Base-by-base conservation (phyloP, 495 filamentous ascomycete species). In the Clohesyomyces aquaticus region DNA sequence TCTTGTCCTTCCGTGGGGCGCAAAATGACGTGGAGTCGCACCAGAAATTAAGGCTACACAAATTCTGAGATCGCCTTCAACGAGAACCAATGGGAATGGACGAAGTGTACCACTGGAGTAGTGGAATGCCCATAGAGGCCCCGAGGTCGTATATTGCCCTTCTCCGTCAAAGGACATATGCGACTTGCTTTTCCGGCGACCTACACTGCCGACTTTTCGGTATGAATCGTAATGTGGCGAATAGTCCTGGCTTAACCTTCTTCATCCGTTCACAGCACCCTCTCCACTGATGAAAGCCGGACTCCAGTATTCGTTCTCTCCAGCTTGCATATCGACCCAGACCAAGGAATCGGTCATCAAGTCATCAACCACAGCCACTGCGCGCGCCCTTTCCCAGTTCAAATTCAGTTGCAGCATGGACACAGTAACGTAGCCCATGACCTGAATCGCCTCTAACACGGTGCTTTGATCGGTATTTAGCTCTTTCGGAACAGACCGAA, bases 261-360 rank as follows among this genome's bases (percentile, higher is more conserved):
- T 25, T 62, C 58, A 52, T 4, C 65, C 59, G 22, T 11, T 43
- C 4, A 22, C 56, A 14, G 25, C 41, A 4, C 9, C 47, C 3
- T 47, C 51, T 11, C 49, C 76, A 50, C 77, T 74, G 63, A 86
- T 83, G 48, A 84, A 87, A 4, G 84, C 81, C 0, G 94, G 95
- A 54, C 89, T 92, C 95, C 94, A 99, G 71, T 96, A 99, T 76
- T 98, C 94, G 70, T 86, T 91, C 77, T 98, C 93, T 8, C 82
- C 80, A 18, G 84, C 86, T 75, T 98, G 93, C 50, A 81, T 82
- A 76, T 99, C 94, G 6, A 98, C 84, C 94, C 94, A 99, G 18
- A 98, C 88, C 74, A 99, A 82, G 23, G 90, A 90, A 71, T 96
- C 93, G 4, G 87, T 86, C n/a, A 97, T 75, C 22, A 99, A 75